Evolutionary conservation across 2,329 filamentous ascomycete species (phyloP).

Genomic region (Trichoderma aggressivum): DNA sequence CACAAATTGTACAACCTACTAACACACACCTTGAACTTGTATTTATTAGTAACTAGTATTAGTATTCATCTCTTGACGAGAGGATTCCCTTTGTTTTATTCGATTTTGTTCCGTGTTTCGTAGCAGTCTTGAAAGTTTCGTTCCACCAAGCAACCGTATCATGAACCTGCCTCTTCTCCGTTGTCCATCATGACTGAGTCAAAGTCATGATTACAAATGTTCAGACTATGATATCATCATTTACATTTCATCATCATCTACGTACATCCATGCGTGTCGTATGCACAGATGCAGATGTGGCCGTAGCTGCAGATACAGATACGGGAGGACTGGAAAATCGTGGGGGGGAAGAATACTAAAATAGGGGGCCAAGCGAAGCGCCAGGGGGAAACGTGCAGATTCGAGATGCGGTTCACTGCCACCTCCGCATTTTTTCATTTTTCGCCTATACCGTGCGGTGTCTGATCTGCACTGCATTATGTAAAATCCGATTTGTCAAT

Average conservation of each 20-base stretch:
- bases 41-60: constrained; percentile 23
- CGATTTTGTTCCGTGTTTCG: background rate
- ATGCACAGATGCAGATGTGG: background rate
- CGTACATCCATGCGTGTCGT: background rate
- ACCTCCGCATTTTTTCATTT: constrained; percentile 12
- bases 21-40: constrained; percentile 18
- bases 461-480: background rate
- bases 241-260: constrained; percentile 17
- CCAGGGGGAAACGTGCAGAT: background rate
- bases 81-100: background rate
- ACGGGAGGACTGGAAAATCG: background rate
- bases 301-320: background rate
- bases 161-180: too few relatives aligned
- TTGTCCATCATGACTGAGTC: background rate
- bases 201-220: background rate
- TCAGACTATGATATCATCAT: constrained; percentile 6
- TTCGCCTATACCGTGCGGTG: background rate
- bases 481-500: background rate
- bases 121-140: background rate
- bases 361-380: constrained; percentile 1
- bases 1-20: constrained; percentile 9
- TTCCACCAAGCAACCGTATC: background rate
- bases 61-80: background rate
- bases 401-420: constrained; percentile 5
- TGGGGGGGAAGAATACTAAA: too few relatives aligned